Evolutionary conservation across 257 asterid genomes (phyloP).

Genomic region (Capsicum chinense): DNA sequence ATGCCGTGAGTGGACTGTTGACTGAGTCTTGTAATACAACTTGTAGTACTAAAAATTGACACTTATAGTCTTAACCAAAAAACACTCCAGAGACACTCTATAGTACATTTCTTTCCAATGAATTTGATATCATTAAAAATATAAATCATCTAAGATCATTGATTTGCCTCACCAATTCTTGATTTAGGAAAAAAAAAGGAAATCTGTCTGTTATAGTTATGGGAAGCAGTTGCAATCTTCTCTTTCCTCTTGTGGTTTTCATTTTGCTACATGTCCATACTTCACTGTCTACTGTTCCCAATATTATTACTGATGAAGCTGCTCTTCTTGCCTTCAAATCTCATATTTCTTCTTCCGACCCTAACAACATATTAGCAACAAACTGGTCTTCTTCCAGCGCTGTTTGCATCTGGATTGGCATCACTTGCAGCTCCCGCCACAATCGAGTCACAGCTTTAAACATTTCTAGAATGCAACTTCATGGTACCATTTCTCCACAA

Average conservation of each 20-base stretch:
- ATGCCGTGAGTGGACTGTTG: too few relatives aligned
- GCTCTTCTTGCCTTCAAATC: neutral
- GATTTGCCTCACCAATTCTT: neutral
- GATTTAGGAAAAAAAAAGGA: neutral
- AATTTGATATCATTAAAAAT: neutral
- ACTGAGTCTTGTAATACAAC: neutral
- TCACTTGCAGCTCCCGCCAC: neutral
- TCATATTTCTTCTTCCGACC: neutral
- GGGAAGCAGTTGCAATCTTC: neutral
- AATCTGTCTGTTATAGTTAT: neutral
- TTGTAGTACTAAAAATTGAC: neutral
- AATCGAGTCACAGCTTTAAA: neutral
- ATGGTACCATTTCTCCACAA: conserved; percentile 21
- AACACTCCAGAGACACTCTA: neutral
- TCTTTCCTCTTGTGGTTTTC: neutral
- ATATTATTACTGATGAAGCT: neutral
- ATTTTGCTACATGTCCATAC: neutral
- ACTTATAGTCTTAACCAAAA: neutral
- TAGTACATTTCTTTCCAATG: neutral
- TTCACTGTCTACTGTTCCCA: neutral
- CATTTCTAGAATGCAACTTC: conserved; percentile 1
- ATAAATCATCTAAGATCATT: neutral
- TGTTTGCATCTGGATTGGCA: neutral
- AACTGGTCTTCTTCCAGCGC: conserved; percentile 3
- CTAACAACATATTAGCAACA: neutral